phyloP scores from a whole-genome alignment of 495 filamentous ascomycete genomes.

The Cercophora sp. region DNA sequence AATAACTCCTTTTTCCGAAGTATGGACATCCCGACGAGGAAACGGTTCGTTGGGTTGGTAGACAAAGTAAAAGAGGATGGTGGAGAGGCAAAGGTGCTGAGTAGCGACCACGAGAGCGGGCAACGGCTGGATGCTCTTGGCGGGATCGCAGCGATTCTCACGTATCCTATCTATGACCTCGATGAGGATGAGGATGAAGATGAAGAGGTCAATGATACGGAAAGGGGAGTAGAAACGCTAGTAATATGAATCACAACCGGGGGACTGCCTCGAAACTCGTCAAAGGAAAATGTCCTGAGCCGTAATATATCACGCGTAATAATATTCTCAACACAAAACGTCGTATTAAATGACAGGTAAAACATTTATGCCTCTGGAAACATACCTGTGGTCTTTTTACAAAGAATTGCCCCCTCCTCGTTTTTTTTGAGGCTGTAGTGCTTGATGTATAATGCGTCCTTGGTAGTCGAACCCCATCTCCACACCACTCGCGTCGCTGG shows the following conservation, averaged over 20 bases:
- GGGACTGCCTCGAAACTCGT: no score
- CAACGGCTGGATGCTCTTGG: slow-evolving; percentile 79
- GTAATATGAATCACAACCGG: slow-evolving; percentile 43
- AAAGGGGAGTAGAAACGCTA: slow-evolving; percentile 16
- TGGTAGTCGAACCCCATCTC: no score
- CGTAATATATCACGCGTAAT: no score
- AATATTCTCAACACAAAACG: no score
- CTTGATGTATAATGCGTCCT: no score
- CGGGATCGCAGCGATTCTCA: slow-evolving; percentile 84
- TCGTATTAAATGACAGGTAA: no score
- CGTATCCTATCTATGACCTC: slow-evolving; percentile 76
- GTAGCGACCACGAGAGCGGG: slow-evolving; percentile 92
- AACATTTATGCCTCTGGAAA: no score
- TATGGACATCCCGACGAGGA: slow-evolving; percentile 74
- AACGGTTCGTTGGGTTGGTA: slow-evolving; percentile 78
- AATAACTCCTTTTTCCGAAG: slow-evolving; percentile 82
- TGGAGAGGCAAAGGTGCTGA: slow-evolving; percentile 82
- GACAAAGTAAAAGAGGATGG: slow-evolving; percentile 88
- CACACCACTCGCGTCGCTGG: no score
- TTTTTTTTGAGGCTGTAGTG: no score
- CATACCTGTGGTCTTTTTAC: no score
- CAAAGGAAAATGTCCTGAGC: no score
- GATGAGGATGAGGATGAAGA: slow-evolving; percentile 52
- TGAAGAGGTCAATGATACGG: slow-evolving; percentile 12
- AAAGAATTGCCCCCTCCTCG: no score